Percentiles rank a stretch among this genome's conserved stretches.
Evolutionary conservation across 176 grass and related monocot species (phyloP).

Genomic region (Dactylis glomerata): DNA sequence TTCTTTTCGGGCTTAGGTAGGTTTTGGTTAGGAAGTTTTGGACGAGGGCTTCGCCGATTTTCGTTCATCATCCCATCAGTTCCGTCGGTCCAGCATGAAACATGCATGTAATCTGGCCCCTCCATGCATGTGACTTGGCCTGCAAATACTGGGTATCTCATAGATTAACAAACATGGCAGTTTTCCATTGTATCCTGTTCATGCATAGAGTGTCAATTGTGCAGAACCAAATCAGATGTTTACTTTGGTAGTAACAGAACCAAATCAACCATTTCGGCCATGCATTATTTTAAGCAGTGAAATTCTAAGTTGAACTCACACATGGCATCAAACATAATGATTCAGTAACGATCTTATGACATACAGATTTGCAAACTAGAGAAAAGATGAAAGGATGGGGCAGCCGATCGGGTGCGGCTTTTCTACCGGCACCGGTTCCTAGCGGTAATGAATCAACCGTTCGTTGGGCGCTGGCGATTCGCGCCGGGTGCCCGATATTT

Average conservation of each 20-base stretch:
- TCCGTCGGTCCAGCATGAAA: no score
- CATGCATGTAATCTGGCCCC: background rate
- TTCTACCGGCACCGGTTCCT: no score
- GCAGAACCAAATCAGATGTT: background rate
- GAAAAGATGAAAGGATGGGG: conserved; percentile 34
- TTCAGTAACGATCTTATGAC: no score
- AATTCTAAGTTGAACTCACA: background rate
- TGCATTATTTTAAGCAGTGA: background rate
- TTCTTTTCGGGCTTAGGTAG: background rate
- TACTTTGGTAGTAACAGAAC: background rate
- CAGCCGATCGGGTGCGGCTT: no score
- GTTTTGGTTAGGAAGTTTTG: background rate
- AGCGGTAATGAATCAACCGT: no score
- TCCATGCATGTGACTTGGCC: background rate
- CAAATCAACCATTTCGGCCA: background rate
- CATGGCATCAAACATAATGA: background rate
- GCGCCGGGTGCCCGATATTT: no score
- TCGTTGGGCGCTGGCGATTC: no score
- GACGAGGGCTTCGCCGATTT: no score
- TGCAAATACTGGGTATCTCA: background rate
- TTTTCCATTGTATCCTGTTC: background rate
- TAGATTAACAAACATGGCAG: background rate
- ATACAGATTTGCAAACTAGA: no score
- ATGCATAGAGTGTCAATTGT: background rate
- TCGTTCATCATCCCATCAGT: no score